Evolutionary conservation across 106 monocot species (phyloP).

Genomic region (Apostasia shenzhenica): DNA sequence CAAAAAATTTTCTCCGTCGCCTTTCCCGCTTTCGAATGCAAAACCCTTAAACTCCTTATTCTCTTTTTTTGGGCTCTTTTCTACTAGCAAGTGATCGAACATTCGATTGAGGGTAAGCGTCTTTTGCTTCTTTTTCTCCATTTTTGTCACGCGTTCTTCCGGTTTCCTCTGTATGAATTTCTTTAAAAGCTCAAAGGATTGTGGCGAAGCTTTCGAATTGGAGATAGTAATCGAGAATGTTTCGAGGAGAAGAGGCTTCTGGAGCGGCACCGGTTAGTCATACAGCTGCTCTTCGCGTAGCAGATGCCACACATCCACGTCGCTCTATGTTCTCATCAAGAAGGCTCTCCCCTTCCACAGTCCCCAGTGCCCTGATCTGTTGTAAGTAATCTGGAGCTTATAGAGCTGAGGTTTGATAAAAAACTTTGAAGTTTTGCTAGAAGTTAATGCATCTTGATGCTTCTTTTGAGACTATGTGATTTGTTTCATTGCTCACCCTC

Average conservation of each 20-base stretch:
- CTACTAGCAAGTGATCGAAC: conserved; percentile 73
- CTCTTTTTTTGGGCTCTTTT: conserved; percentile 7
- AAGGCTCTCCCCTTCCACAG: conserved; percentile 77
- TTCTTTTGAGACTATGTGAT: too few relatives aligned
- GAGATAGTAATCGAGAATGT: conserved; percentile 79
- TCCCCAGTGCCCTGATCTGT: conserved; percentile 39
- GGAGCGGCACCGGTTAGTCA: conserved; percentile 90
- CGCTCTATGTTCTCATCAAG: conserved; percentile 93
- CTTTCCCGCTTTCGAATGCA: not conserved
- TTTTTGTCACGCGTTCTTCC: conserved; percentile 4
- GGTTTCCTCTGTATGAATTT: not conserved
- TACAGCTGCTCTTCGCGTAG: conserved; percentile 71
- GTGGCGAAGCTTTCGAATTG: conserved; percentile 84
- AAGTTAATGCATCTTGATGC: too few relatives aligned
- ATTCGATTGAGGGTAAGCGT: conserved; percentile 87
- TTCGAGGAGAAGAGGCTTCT: conserved; percentile 94
- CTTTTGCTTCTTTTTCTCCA: not conserved
- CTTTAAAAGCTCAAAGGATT: conserved; percentile 36
- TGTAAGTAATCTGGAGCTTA: not conserved
- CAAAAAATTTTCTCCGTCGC: not conserved
- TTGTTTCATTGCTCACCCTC: too few relatives aligned
- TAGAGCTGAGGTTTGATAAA: conserved; percentile 1
- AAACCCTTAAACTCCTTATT: conserved; percentile 26
- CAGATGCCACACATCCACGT: conserved; percentile 81
- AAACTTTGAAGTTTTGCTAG: too few relatives aligned